Base-by-base conservation (phyloP, 2,329 filamentous ascomycete species). In the Ceratocystis cubensis region DNA sequence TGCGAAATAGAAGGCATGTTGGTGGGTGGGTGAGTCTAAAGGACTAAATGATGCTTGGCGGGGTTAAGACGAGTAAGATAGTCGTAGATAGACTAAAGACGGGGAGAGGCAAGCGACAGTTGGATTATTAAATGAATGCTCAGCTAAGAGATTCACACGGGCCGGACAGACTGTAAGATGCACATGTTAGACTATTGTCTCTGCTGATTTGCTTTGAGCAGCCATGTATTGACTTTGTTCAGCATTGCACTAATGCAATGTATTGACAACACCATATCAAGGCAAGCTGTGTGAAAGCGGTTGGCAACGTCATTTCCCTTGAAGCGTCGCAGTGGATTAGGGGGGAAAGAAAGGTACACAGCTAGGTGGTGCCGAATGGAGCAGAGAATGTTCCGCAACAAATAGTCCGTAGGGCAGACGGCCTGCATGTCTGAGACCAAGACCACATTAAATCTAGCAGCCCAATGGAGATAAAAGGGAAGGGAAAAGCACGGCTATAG, bases 1-100 rank as follows among this genome's bases (percentile, higher is more conserved):
- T 66, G 61, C 22, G 61, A 28, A 30, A 70, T 64, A 10, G 48
- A 57, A 65, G 69, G 65, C 69, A 70, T 70, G n/a, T 37, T 63
- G 63, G 22, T 28, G 8, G 17, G 65, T 61, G 61, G 17, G 28
- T n/a, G 61, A n/a, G 48, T 10, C 3, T 15, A 4, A 20, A 61
- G n/a, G 22, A 13, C 10, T 17, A 44, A 20, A 30, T 64, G 44
- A 28, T 10, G 28, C 28, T 56, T 17, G 61, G 50, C 5, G 1
- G 61, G 25, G 20, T 8, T 13, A 2, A 25, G 25, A 7, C 13
- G 48, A 41, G 37, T 13, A 41, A 13, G 13, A 41, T 13, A 15
- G 48, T n/a, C 20, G 22, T 28, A 4, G 22, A 28, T 13, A 17
- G 48, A n/a, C 46, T 10, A 20, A 25, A 17, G 4, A 57, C 17